phyloP scores from a whole-genome alignment of 805 yeast species.

The Hanseniaspora pseudoguilliermondii region DNA sequence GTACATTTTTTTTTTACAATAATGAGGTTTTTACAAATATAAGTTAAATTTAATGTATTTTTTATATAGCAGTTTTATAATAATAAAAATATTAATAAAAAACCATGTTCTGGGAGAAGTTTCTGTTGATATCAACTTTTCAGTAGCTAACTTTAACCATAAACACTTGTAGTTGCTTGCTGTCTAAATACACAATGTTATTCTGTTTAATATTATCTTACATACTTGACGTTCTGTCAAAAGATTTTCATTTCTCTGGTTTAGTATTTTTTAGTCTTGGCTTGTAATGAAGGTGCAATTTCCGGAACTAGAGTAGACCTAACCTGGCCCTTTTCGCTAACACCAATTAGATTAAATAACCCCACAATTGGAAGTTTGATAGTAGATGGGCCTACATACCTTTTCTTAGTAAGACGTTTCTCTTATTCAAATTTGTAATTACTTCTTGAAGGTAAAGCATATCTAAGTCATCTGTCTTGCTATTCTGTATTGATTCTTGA shows the following conservation, averaged over 20 bases:
- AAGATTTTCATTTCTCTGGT: not conserved
- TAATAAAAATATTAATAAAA: not conserved
- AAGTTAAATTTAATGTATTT: too few species aligned
- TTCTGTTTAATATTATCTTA: not conserved
- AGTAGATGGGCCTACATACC: constrained; percentile 14
- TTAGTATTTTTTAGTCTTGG: not conserved
- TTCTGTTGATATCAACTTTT: constrained; percentile 4
- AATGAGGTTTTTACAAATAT: too few species aligned
- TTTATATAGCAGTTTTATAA: too few species aligned
- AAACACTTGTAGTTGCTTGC: not conserved
- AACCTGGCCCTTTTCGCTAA: constrained; percentile 13
- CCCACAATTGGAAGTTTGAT: constrained; percentile 15
- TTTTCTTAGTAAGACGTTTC: not conserved
- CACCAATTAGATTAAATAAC: constrained; percentile 12
- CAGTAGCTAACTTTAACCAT: not conserved
- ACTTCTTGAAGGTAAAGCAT: too few species aligned
- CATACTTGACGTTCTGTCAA: constrained; percentile 13
- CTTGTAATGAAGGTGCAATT: not conserved
- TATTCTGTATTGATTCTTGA: too few species aligned
- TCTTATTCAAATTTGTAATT: too few species aligned
- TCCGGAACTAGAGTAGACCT: constrained; percentile 9
- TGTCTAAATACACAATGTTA: not conserved
- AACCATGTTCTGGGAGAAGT: constrained; percentile 8
- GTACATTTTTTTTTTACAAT: too few species aligned
- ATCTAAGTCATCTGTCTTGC: too few species aligned